These are phyloP conservation scores for Lachnum nothofagi DNA, from an alignment of 2,329 filamentous ascomycete species.

Conservation along the genomic window DNA sequence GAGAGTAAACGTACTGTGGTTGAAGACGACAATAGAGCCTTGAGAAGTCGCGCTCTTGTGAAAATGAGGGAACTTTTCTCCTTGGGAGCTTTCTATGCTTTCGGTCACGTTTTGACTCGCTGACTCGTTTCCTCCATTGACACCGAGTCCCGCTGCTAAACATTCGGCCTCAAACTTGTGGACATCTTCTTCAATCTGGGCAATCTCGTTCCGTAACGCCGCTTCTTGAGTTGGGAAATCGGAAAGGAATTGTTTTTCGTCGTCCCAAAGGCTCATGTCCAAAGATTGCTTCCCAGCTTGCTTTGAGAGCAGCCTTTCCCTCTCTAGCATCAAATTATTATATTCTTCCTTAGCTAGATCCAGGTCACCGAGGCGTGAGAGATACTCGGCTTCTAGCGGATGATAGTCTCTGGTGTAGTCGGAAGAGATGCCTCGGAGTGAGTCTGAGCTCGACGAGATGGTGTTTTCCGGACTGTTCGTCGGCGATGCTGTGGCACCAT, in stretches of 20 bases:
- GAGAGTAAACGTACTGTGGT: conserved; percentile 11
- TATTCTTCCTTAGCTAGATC: conserved; percentile 14
- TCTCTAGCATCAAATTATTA: conserved; percentile 6
- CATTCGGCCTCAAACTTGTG: conserved; percentile 7
- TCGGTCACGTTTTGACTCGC: too few species aligned
- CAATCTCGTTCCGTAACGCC: conserved; percentile 6
- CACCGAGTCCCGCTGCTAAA: conserved; percentile 10
- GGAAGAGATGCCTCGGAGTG: conserved; percentile 1
- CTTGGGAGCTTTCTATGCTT: not conserved
- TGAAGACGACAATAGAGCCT: too few species aligned
- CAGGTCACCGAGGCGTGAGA: conserved; percentile 16
- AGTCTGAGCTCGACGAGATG: not conserved
- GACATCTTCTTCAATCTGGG: conserved; percentile 6
- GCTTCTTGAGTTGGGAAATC: conserved; percentile 1
- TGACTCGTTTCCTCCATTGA: conserved; percentile 1
- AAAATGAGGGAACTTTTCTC: not conserved
- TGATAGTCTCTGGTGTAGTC: conserved; percentile 3
- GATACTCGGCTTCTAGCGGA: conserved; percentile 11
- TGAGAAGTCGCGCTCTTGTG: too few species aligned
- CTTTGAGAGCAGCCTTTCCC: not conserved
- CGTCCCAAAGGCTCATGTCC: not conserved
- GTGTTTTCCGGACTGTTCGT: too few species aligned
- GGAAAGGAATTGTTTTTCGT: conserved; percentile 1
- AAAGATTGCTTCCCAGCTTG: not conserved
- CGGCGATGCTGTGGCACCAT: too few species aligned